Evolutionary conservation across 495 filamentous ascomycete species (phyloP).

Genomic region (Tuber indicum): DNA sequence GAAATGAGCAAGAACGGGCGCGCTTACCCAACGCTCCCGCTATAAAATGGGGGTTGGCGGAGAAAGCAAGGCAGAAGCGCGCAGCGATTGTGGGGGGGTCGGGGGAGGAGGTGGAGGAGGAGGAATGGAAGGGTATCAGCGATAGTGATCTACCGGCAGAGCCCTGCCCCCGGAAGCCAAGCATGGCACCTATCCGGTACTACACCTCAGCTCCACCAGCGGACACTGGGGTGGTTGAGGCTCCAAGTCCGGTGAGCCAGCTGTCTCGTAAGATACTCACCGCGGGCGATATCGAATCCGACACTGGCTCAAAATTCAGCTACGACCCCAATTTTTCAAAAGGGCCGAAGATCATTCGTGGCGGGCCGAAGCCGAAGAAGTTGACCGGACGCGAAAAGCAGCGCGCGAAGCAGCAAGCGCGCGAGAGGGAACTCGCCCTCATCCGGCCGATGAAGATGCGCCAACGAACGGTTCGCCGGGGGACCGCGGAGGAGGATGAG

Average conservation of each 20-base stretch:
- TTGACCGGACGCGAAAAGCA: background rate
- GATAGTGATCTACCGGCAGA: slow-evolving; percentile 18
- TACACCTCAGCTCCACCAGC: background rate
- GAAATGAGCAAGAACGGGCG: slow-evolving; percentile 44
- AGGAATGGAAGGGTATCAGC: slow-evolving; percentile 47
- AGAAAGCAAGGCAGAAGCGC: slow-evolving; percentile 29
- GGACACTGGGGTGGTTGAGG: background rate
- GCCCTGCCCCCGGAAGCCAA: background rate
- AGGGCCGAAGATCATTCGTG: background rate
- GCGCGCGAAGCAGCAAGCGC: background rate
- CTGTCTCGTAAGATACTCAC: background rate
- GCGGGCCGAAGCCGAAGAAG: background rate
- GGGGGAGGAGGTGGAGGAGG: slow-evolving; percentile 43
- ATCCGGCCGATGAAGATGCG: background rate
- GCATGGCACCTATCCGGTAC: background rate
- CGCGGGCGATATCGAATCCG: background rate
- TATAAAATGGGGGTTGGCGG: slow-evolving; percentile 6
- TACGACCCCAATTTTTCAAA: background rate
- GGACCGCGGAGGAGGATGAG: background rate
- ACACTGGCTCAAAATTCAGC: background rate
- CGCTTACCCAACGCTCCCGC: background rate
- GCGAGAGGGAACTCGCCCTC: background rate
- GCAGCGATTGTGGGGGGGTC: slow-evolving; percentile 45
- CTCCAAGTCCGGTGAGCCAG: background rate
- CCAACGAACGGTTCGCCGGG: background rate